A percentile compares a stretch with the other conserved stretches of the same genome.
Conservation (phyloP, 2,329 filamentous ascomycete genomes). For the Davidsoniella eucalypti region DNA sequence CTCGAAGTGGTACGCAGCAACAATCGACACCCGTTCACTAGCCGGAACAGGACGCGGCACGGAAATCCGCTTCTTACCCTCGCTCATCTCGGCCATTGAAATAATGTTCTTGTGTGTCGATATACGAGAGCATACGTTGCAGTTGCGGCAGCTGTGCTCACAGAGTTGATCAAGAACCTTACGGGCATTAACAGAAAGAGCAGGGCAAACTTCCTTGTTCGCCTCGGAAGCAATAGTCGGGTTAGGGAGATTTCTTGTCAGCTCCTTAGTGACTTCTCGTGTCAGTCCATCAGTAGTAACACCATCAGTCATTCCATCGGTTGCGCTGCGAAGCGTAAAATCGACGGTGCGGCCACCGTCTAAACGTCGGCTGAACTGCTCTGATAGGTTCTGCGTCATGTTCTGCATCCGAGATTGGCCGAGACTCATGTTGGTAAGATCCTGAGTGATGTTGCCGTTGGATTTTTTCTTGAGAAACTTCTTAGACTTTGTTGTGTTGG, state of each 20-base stretch:
- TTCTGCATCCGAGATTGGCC: slow-evolving; percentile 4
- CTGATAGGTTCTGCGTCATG: slow-evolving; percentile 8
- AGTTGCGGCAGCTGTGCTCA: slow-evolving; percentile 39
- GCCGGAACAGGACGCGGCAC: slow-evolving; percentile 50
- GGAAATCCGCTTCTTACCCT: slow-evolving; percentile 41
- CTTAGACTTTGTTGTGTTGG: slow-evolving; percentile 1
- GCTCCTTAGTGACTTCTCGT: slow-evolving; percentile 5
- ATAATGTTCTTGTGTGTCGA: slow-evolving; percentile 26
- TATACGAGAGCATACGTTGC: slow-evolving; percentile 40
- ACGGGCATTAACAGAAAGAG: slow-evolving; percentile 34
- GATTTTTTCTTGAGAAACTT: slow-evolving; percentile 9
- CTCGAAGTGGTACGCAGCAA: slow-evolving; percentile 19
- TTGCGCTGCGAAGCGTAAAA: slow-evolving; percentile 7
- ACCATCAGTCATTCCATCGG: not conserved
- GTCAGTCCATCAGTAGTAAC: slow-evolving; percentile 3
- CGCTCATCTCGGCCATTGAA: slow-evolving; percentile 22
- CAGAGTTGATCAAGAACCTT: slow-evolving; percentile 37
- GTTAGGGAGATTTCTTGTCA: not conserved
- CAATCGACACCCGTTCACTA: slow-evolving; percentile 32
- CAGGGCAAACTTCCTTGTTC: slow-evolving; percentile 22
- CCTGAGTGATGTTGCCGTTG: slow-evolving; percentile 13
- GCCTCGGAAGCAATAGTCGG: not conserved
- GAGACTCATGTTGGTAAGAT: slow-evolving; percentile 15
- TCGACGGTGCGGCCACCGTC: slow-evolving; percentile 5
- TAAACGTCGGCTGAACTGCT: slow-evolving; percentile 15